These are phyloP conservation scores for Ceratocystis eucalypticola DNA, from an alignment of 2,329 filamentous ascomycete species.

Conservation along the genomic window DNA sequence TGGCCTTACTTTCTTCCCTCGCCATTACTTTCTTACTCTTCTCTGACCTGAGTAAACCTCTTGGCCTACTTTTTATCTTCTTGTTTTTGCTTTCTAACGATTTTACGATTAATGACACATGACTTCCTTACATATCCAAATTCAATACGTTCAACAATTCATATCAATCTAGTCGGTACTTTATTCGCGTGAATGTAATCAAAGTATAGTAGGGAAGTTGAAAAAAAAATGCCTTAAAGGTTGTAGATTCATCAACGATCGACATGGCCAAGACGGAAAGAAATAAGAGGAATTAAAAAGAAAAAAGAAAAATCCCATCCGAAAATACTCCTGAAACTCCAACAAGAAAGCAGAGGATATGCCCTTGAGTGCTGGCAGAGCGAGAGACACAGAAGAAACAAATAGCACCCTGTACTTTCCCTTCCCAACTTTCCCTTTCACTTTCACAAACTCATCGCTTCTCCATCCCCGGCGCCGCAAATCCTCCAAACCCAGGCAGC, in stretches of 20 bases:
- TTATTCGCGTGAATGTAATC: background rate
- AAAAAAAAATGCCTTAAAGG: no score
- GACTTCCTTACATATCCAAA: background rate
- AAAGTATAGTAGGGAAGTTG: background rate
- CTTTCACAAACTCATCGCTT: constrained; percentile 21
- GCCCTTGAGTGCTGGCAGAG: background rate
- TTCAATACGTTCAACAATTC: background rate
- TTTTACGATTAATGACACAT: background rate
- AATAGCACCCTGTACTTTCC: background rate
- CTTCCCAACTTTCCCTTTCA: background rate
- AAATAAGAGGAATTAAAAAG: background rate
- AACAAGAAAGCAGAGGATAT: background rate
- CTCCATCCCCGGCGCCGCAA: constrained; percentile 28
- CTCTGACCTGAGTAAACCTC: no score
- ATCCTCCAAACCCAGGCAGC: constrained; percentile 20
- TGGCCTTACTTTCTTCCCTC: background rate
- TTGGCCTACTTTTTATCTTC: background rate
- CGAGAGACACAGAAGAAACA: constrained; percentile 2
- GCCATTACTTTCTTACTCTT: no score
- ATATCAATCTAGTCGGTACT: background rate
- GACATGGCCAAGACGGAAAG: background rate
- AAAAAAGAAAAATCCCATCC: background rate
- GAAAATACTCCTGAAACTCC: constrained; percentile 11
- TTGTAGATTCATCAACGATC: background rate
- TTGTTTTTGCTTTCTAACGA: background rate